Evolutionary conservation across 2,329 filamentous ascomycete genomes (phyloP), one percentile per base, ranked within the genome.

Genomic region (Aureobasidium lini): DNA sequence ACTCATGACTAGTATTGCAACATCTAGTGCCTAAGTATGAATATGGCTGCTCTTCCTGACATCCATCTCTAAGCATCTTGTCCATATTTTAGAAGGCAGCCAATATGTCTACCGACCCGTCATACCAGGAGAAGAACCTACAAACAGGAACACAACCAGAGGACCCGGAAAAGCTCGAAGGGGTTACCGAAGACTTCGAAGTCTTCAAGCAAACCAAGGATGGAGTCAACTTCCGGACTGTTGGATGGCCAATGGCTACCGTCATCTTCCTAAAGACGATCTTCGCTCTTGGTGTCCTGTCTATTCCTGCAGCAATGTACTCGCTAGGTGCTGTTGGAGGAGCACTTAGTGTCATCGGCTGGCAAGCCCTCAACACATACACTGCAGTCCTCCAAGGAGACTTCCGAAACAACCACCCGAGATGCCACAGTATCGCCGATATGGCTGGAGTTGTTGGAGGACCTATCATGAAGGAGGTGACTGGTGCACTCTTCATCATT

Each of bases 401-500:
- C 53, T 82, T 82, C 62, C 72, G 79, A n/a, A 77, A 78, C 60
- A 68, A 70, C 28, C 77, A 82, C 59, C 75, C 77, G 0, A 74
- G 75, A 28, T 81, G 79, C 60, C 80, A 83, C 64, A 76, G 72
- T 13, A 78, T 82, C 44, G 76, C 79, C 23, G 81, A 85, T 61
- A 85, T 86, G 82, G 81, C 80, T 1, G 69, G 79, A 23, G 73
- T 81, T 0, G 76, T 85, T 0, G 81, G 83, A 1, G 83, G 82
- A 0, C 65, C 68, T 1, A 70, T 79, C 62, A 64, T 80, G 10
- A 78, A 76, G 56, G 82, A 86, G 66, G 44, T 85, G 0, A 75
- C 76, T 9, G 83, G 83, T 0, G 65, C 77, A 0, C 67, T 85
- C 2, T 85, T 85, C 69, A 76, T 84, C 15, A 69, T 84, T 6